A percentile compares a stretch with the other conserved stretches of the same genome.
phyloP scores from a whole-genome alignment of 306 rosid species.

The Canavalia gladiata region DNA sequence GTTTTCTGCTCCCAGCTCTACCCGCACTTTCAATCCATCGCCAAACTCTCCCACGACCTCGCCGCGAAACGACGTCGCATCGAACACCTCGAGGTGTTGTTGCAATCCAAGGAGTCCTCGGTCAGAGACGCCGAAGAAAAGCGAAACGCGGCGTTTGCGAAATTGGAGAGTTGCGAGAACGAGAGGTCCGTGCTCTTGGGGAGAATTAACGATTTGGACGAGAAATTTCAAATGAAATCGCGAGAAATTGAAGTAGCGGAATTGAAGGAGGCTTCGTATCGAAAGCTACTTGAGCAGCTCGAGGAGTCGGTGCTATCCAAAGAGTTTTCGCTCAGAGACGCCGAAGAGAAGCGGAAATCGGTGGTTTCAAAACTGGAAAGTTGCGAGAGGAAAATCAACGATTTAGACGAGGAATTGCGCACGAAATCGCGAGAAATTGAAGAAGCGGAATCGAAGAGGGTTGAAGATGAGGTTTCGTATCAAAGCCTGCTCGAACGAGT shows the following conservation, averaged over 20 bases:
- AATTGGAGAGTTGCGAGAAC: conserved; percentile 48
- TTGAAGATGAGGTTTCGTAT: conserved; percentile 3
- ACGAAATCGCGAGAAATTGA: conserved; percentile 56
- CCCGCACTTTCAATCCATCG: conserved; percentile 66
- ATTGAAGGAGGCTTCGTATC: conserved; percentile 51
- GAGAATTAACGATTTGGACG: conserved; percentile 58
- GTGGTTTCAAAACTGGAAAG: conserved; percentile 47
- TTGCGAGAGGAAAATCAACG: conserved; percentile 52
- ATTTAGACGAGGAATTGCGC: conserved; percentile 54
- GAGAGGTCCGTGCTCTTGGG: conserved; percentile 55
- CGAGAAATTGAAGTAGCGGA: conserved; percentile 58
- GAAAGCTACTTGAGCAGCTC: conserved; percentile 18
- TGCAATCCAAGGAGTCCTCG: conserved; percentile 57
- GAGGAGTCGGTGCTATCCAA: conserved; percentile 55
- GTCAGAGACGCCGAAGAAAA: conserved; percentile 58
- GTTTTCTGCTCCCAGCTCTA: conserved; percentile 79
- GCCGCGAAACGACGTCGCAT: conserved; percentile 51
- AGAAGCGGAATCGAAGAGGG: conserved; percentile 54
- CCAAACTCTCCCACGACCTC: conserved; percentile 42
- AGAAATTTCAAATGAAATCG: conserved; percentile 43
- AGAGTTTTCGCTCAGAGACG: conserved; percentile 49
- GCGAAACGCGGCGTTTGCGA: conserved; percentile 46
- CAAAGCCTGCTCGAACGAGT: conserved; percentile 39
- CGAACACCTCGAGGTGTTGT: conserved; percentile 54
- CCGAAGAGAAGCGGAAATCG: conserved; percentile 55